Base-by-base conservation (phyloP, 495 filamentous ascomycete genomes). In the Aspergillus biplanus region DNA sequence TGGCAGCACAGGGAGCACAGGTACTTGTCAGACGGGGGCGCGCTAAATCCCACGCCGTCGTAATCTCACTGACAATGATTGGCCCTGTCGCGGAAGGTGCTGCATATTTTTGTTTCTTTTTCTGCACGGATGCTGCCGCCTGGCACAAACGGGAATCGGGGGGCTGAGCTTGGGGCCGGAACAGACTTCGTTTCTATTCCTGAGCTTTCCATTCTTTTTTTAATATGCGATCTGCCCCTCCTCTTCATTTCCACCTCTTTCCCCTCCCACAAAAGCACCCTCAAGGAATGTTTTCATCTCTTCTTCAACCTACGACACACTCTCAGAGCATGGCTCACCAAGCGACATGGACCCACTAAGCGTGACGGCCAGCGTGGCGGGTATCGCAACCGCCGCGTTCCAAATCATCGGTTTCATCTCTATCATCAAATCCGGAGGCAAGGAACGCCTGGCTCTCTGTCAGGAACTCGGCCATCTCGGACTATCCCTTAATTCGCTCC, bases 291-390 rank as follows among this genome's bases (percentile, higher is more conserved):
- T 27, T 27, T 27, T 27, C 21, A 27, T 27, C 21, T 2, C 21
- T 27, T 27, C 21, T 27, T 27, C 21, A 27, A 27, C 21, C 21
- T 27, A 27, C 21, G 21, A 27, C 2, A 27, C 21, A 27, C 21
- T 27, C 21, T 27, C 21, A 27, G 21, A 27, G 21, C 21, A 31
- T 50, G 47, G 47, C 6, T n/a, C 21, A 18, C 5, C 47, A 8
- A 8, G 47, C 16, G 21, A 50, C n/a, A 62, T 62, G 59, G 59
- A 62, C 21, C 59, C 59, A 5, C 27, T 62, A 31, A 62, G 59
- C 32, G 49, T 62, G 39, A 49, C 42, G 1, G 42, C 59, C 52
- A 48, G 59, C 52, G 52, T 62, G 16, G 52, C 37, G 1, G 59
- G 52, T 18, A 42, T 62, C 21, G 59, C 52, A 16, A 56, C 59